Base-by-base conservation (phyloP, 2,329 filamentous ascomycete species). In the Colletotrichum sp. region DNA sequence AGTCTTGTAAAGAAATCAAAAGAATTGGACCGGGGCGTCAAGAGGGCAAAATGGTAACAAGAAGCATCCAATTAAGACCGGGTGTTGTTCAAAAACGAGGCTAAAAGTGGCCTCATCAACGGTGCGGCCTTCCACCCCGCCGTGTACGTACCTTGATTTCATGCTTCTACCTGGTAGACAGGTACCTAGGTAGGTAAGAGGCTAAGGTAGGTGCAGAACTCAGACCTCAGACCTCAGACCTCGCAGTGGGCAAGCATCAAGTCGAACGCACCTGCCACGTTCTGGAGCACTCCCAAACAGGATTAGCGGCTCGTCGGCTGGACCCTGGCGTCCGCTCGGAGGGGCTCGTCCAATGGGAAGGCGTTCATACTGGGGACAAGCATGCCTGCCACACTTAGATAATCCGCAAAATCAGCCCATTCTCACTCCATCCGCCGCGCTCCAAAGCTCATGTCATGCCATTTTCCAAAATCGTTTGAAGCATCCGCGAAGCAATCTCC, bases 401-500 rank as follows among this genome's bases (percentile, higher is more conserved):
- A 74, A 74, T 74, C 74, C 74, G 74, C 28, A 64, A 66, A 71
- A 73, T 75, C 70, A 73, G 72, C 70, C 72, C 70, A 76, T 76
- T 76, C 73, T 76, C 73, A 76, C 71, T 76, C 71, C 56, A 74
- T 74, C 71, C 74, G 74, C 71, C 71, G 59, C 59, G 43, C 73
- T 71, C 56, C 69, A 75, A 67, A 73, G 73, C 69, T 66, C 73
- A 75, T 72, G 55, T 76, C 74, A 76, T 76, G 74, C 74, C 74
- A 76, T 73, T 76, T 74, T 76, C 69, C 64, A 38, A 58, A 73
- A 68, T 73, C 58, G 66, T 74, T 74, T 76, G 71, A 76, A 76
- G 74, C 66, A 66, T 69, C 71, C 30, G 65, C 65, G 70, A 76
- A 32, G 65, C 65, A 70, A 74, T 74, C 71, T 74, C 59, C 61